These are phyloP conservation scores for Pyrenochaeta sp. DNA, from an alignment of 2,329 filamentous ascomycete species.

Conservation along the genomic window DNA sequence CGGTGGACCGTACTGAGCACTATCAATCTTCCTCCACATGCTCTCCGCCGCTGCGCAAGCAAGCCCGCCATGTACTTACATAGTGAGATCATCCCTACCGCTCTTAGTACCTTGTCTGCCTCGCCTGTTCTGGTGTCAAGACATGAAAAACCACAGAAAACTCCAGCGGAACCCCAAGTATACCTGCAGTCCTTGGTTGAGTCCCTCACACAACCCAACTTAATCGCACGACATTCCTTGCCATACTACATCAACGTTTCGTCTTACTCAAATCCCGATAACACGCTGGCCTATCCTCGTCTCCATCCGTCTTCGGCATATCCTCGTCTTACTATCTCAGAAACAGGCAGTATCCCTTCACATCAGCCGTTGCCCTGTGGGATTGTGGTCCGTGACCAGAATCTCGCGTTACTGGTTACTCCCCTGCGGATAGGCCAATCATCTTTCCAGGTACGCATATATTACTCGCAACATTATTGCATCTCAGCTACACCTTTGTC, in stretches of 20 bases:
- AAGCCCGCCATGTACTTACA: conserved; percentile 40
- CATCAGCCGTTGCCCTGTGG: conserved; percentile 31
- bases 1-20: conserved; percentile 43
- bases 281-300: conserved; percentile 24
- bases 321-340: conserved; percentile 37
- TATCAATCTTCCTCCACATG: conserved; percentile 48
- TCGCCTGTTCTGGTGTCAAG: conserved; percentile 22
- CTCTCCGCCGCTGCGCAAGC: conserved; percentile 42
- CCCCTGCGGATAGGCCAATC: conserved; percentile 32
- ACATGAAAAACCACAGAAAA: conserved; percentile 34
- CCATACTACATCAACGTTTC: conserved; percentile 8
- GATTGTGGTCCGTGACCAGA: conserved; percentile 33
- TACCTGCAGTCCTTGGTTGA: conserved; percentile 7
- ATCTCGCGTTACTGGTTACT: conserved; percentile 35
- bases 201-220: conserved; percentile 4
- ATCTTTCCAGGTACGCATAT: conserved; percentile 44
- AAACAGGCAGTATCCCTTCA: conserved; percentile 29
- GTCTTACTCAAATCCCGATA: conserved; percentile 26
- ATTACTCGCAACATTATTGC: conserved; percentile 35
- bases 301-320: conserved; percentile 23
- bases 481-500: conserved; percentile 27
- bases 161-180: conserved; percentile 16
- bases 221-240: conserved; percentile 1
- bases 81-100: conserved; percentile 45
- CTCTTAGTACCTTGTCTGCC: conserved; percentile 33